Conservation (phyloP, 2,329 filamentous ascomycete genomes). For the Venturia pyrina region DNA sequence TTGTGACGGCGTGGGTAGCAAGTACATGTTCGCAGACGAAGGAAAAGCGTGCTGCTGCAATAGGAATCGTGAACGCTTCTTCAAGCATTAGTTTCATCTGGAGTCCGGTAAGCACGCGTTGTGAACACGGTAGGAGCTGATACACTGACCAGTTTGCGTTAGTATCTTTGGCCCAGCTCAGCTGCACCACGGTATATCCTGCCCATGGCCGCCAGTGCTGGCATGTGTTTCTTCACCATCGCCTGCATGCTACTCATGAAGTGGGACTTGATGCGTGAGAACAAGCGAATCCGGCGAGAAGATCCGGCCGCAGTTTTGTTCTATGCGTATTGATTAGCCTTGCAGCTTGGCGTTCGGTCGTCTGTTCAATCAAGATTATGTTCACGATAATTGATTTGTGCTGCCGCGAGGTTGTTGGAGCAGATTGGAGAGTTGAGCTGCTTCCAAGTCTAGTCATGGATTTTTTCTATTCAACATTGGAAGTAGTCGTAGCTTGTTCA, state of each 20-base stretch:
- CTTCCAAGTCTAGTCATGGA: too few species aligned
- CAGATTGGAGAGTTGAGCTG: too few species aligned
- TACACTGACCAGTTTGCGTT: not conserved
- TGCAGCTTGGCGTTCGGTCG: too few species aligned
- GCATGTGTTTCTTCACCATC: constrained; percentile 1
- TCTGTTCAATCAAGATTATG: too few species aligned
- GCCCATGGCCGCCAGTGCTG: not conserved
- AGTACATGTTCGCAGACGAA: constrained; percentile 31
- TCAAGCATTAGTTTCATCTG: constrained; percentile 32
- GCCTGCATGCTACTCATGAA: not conserved
- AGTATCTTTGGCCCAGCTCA: not conserved
- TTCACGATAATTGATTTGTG: too few species aligned
- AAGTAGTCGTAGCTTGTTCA: too few species aligned
- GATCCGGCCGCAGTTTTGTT: not conserved
- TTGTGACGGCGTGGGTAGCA: constrained; percentile 25
- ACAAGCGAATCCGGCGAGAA: not conserved
- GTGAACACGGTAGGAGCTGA: not conserved
- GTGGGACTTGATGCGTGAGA: constrained; percentile 3
- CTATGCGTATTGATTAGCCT: not conserved
- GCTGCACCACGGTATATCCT: not conserved
- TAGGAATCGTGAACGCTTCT: constrained; percentile 34
- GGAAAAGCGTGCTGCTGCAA: constrained; percentile 33
- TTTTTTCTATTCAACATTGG: too few species aligned
- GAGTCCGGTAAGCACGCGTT: constrained; percentile 11
- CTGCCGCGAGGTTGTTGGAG: too few species aligned